Base-by-base conservation (phyloP, 441 rosid genomes). In the Erodium chrysanthum region DNA sequence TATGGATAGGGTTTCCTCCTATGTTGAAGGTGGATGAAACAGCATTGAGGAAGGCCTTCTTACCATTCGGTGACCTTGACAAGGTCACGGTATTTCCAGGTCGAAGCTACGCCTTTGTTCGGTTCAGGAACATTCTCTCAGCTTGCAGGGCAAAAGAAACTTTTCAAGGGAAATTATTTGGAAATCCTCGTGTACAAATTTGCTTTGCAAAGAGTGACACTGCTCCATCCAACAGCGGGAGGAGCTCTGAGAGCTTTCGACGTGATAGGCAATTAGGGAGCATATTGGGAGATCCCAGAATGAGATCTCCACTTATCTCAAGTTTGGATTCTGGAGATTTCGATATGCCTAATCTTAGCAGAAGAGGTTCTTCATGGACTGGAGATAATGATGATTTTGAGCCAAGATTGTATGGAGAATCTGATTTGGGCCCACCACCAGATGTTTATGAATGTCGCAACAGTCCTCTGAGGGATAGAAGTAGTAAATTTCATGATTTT, bases 51-150 rank as follows among this genome's bases (percentile, higher is more conserved):
- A 84, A 86, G 74, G 93, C 89, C 25, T 91, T 93, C 77, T 82
- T 88, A 5, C 91, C 96, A 40, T 93, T 87, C 73, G 98, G 98
- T 73, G 98, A 93, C 74, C 76, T 91, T 71, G 89, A 85, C 64
- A 93, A 84, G 82, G 82, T 93, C 54, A 83, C 95, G 7, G 86
- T 84, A 65, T 89, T 93, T 81, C 95, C 96, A 23, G 97, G 98
- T 70, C 97, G 97, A 68, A 93, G 96, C 78, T 93, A 91, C 80
- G 98, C 98, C 71, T 93, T 93, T 80, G 90, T 93, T 75, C 91
- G 83, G 33, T 93, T 89, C 81, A 80, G 84, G 73, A 82, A 71
- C 75, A 12, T 82, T 61, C 70, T 68, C 22, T 81, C 96, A 67
- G 96, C 98, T 70, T 86, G 82, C 81, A 78, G 84, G 82, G 97